Evolutionary conservation across 2,329 filamentous ascomycete genomes (phyloP).

Genomic region (Xylaria hypoxylon): DNA sequence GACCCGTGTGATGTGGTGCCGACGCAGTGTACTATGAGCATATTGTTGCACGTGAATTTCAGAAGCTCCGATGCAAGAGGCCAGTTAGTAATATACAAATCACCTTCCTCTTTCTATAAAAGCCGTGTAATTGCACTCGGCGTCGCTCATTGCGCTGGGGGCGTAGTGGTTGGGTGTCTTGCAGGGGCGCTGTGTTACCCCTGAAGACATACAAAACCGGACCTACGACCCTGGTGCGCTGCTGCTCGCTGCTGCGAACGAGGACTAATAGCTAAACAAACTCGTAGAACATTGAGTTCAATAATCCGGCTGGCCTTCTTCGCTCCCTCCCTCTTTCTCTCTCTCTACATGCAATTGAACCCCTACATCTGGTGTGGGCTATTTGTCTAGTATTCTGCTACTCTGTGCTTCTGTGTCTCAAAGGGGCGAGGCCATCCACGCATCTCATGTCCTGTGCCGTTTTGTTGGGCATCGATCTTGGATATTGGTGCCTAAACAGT

Average conservation of each 20-base stretch:
- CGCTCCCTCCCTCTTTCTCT: too few species aligned
- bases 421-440: neutral
- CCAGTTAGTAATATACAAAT: neutral
- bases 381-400: neutral
- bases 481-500: slow-evolving; percentile 13
- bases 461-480: slow-evolving; percentile 17
- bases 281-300: neutral
- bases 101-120: too few species aligned
- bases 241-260: neutral
- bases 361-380: neutral
- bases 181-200: slow-evolving; percentile 21
- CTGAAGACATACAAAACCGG: slow-evolving; percentile 14
- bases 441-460: neutral
- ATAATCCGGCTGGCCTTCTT: neutral
- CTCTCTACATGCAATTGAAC: neutral
- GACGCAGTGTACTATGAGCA: too few species aligned
- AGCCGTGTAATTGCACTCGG: neutral
- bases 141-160: neutral
- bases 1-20: too few species aligned
- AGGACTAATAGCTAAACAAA: neutral
- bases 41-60: neutral
- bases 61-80: neutral
- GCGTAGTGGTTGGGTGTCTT: neutral
- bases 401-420: neutral
- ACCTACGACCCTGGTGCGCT: slow-evolving; percentile 5